Evolutionary conservation across 148 eudicot genomes (phyloP), one percentile per base, ranked within the genome.

Genomic region (Amaranthus hypochondriacus): DNA sequence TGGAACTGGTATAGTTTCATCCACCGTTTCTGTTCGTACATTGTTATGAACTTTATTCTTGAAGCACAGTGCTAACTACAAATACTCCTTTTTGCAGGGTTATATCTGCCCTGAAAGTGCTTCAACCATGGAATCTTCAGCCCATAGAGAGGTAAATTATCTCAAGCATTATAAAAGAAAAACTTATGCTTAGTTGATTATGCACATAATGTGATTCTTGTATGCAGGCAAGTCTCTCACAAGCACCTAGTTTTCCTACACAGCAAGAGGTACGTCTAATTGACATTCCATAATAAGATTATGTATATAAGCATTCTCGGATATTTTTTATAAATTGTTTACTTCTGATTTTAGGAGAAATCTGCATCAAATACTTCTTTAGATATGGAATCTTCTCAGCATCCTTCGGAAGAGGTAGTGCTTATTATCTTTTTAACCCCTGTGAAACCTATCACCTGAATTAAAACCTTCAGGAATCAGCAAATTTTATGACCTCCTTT

Each of bases 1-100:
- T 76, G 58, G 57, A 84, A 57, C 83, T 80, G 89, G 92, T 87
- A 78, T 28, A 61, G 6, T 47, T 4, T 18, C 9, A 5, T 56
- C 44, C 12, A 56, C 58, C 47, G 1, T 42, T 12, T 39, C 11
- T 55, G 13, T 13, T 9, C 5, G 12, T 47, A n/a, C 5, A 46
- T 13, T 46, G 7, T 48, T 48, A 66, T 42, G 15, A n/a, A 66
- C 8, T 2, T 49, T n/a, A 66, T 66, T 28, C 55, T 5, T 46
- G 4, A 21, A 72, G n/a, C 13, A 70, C 62, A n/a, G 57, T 42
- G 15, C 60, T 12, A 14, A 43, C 7, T 64, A 18, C 7, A 18
- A 71, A 56, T 62, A 11, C 55, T 39, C 62, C 59, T 14, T 12
- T 43, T 13, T 13, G 42, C 75, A 79, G 82, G 71, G 56, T 42